Base-by-base conservation (phyloP, 768 basidiomycete species). In the Lentinula raphanica region DNA sequence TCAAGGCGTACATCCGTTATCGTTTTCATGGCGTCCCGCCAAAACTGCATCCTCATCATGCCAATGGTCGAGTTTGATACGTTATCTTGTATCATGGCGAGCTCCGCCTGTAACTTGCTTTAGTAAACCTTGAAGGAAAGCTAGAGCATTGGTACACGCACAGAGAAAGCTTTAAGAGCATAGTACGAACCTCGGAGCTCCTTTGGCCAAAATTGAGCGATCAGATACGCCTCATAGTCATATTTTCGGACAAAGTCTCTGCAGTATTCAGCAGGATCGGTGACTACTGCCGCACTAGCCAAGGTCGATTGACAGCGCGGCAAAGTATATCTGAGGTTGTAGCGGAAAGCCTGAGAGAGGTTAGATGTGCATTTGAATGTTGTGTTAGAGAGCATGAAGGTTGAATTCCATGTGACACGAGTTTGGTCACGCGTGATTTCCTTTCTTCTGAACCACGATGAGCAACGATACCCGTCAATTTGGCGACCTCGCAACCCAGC, bases 41-140 rank as follows among this genome's bases (percentile, higher is more conserved):
- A 94, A 68, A 93, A 94, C 67, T 92, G 86, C 76, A 92, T 81
- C 62, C 90, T 79, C 80, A 92, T 90, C 68, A 84, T 83, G n/a
- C 90, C 92, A 57, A 94, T 83, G 38, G 80, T 76, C 35, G 81
- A 67, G 59, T 87, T 88, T 17, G 90, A 89, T 13, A 90, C 87
- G 38, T 79, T 75, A 60, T 94, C 92, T 69, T 86, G 88, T 17
- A 92, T 72, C 67, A 76, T 87, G 9, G 91, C 86, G 55, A 93
- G 71, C 68, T 94, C 92, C 59, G 56, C 28, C 56, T 57, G 32
- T 36, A 45, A 49, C 31, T 42, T 28, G 28, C 32, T 21, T 57
- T 29, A 39, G 25, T 39, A 5, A 19, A 44, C 46, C 36, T 53
- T 53, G 51, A 17, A 23, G 44, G n/a, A 28, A 29, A 57, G 31